Conservation (phyloP, 139 green algal genomes). For the Micractinium conductrix region DNA sequence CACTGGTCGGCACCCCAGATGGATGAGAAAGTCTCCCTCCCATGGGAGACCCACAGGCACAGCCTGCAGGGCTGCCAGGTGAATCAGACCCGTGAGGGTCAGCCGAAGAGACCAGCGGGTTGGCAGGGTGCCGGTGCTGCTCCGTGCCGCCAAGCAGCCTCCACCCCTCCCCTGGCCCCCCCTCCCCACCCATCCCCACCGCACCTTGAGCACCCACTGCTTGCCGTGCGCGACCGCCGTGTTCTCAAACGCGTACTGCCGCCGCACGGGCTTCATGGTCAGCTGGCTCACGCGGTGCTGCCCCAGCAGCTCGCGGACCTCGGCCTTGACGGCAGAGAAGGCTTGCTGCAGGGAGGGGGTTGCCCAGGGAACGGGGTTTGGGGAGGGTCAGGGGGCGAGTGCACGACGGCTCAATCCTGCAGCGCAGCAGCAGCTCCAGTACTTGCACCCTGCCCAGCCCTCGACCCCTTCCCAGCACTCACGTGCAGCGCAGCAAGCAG, state of each 20-base stretch:
- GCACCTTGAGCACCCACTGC: slow-evolving; percentile 95
- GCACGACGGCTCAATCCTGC: not conserved
- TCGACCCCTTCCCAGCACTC: not conserved
- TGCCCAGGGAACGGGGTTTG: too few species aligned
- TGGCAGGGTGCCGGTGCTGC: too few species aligned
- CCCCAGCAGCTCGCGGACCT: slow-evolving; percentile 77
- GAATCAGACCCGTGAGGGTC: too few species aligned
- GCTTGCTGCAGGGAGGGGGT: slow-evolving; percentile 46
- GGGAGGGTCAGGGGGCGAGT: not conserved
- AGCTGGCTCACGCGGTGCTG: slow-evolving; percentile 70
- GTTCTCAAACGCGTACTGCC: slow-evolving; percentile 95
- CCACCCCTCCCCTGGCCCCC: not conserved
- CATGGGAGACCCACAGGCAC: too few species aligned
- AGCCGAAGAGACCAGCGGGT: too few species aligned
- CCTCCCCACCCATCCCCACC: not conserved
- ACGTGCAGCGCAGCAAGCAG: slow-evolving; percentile 58
- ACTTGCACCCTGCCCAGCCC: not conserved
- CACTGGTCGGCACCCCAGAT: too few species aligned
- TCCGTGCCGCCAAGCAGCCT: too few species aligned
- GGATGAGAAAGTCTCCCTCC: too few species aligned
- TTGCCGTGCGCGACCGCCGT: slow-evolving; percentile 71
- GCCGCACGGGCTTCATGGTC: slow-evolving; percentile 87
- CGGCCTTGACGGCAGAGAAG: slow-evolving; percentile 73
- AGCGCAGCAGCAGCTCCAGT: not conserved
- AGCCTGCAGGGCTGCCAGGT: too few species aligned